Percentiles rank a stretch among this genome's conserved stretches.
These are phyloP conservation scores for Phytophthora vignae DNA, from an alignment of 352 stramenopile genomes.

Conservation along the genomic window DNA sequence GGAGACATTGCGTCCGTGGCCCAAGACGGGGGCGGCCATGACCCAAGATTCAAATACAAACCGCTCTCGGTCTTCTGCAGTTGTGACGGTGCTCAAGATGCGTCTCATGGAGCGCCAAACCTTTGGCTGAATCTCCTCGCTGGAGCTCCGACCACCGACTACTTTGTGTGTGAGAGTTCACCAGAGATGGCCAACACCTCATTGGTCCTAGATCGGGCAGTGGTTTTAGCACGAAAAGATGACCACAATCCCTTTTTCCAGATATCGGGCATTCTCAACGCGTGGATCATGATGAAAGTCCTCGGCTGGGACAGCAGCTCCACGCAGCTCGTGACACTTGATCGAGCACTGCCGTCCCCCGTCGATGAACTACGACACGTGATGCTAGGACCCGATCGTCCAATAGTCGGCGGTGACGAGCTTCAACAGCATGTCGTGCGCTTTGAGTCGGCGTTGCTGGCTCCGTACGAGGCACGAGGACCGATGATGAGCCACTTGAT, in stretches of 20 bases:
- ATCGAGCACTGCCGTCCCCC: slow-evolving; percentile 31
- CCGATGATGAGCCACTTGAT: slow-evolving; percentile 53
- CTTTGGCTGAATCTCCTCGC: slow-evolving; percentile 17
- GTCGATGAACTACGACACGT: slow-evolving; percentile 3
- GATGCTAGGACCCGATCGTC: slow-evolving; percentile 17
- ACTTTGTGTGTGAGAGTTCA: not conserved
- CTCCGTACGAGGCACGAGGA: slow-evolving; percentile 40
- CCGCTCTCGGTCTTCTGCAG: slow-evolving; percentile 8
- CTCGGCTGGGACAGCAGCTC: slow-evolving; percentile 16
- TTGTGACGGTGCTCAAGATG: slow-evolving; percentile 18
- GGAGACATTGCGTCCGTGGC: slow-evolving; percentile 14
- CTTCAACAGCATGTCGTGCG: slow-evolving; percentile 21
- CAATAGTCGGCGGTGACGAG: slow-evolving; percentile 20
- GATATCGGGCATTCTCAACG: slow-evolving; percentile 38
- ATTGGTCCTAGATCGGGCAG: slow-evolving; percentile 10
- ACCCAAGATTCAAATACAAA: slow-evolving; percentile 28
- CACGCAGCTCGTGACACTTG: slow-evolving; percentile 29
- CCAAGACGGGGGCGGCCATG: slow-evolving; percentile 22
- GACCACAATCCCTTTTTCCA: slow-evolving; percentile 54
- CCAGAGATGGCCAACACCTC: not conserved
- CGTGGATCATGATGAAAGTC: slow-evolving; percentile 30
- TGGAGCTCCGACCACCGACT: not conserved
- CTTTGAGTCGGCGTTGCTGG: slow-evolving; percentile 39
- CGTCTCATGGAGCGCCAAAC: slow-evolving; percentile 2
- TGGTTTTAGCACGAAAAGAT: slow-evolving; percentile 38